phyloP scores from a whole-genome alignment of 495 filamentous ascomycete genomes.

The Chaetomium tenue region DNA sequence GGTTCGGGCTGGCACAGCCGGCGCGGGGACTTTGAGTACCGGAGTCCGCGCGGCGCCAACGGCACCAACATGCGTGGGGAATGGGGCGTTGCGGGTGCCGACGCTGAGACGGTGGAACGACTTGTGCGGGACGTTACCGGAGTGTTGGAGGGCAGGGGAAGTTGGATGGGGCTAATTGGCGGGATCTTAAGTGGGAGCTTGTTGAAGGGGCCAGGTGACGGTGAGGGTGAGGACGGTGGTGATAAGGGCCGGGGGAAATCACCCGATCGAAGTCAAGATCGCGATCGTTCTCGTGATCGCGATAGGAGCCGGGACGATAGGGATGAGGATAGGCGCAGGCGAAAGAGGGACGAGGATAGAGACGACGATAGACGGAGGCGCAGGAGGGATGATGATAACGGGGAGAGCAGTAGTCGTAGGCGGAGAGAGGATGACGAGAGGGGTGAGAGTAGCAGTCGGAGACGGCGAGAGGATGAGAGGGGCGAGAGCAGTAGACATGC shows the following conservation, averaged over 20 bases:
- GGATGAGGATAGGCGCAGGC: constrained; percentile 1
- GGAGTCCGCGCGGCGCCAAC: constrained; percentile 15
- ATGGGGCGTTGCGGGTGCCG: constrained; percentile 37
- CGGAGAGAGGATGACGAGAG: neutral
- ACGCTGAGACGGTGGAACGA: constrained; percentile 34
- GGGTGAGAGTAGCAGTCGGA: constrained; percentile 10
- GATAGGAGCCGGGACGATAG: constrained; percentile 9
- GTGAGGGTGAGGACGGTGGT: no score
- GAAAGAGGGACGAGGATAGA: neutral
- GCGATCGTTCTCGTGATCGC: constrained; percentile 12
- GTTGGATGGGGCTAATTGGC: constrained; percentile 34
- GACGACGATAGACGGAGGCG: neutral
- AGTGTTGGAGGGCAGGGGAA: constrained; percentile 34
- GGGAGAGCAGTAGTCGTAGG: constrained; percentile 18
- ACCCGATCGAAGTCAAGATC: neutral
- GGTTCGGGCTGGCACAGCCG: constrained; percentile 20
- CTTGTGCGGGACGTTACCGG: constrained; percentile 38
- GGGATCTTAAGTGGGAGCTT: constrained; percentile 31
- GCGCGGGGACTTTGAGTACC: constrained; percentile 36
- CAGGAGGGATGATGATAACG: neutral
- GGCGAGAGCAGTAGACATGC: constrained; percentile 19
- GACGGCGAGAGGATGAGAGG: constrained; percentile 11
- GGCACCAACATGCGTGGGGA: constrained; percentile 27
- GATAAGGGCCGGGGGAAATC: constrained; percentile 13
- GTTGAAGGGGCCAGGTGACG: constrained; percentile 23